Evolutionary conservation across 1,284 basidiomycete genomes (phyloP).

Genomic region (Boletus smithii): DNA sequence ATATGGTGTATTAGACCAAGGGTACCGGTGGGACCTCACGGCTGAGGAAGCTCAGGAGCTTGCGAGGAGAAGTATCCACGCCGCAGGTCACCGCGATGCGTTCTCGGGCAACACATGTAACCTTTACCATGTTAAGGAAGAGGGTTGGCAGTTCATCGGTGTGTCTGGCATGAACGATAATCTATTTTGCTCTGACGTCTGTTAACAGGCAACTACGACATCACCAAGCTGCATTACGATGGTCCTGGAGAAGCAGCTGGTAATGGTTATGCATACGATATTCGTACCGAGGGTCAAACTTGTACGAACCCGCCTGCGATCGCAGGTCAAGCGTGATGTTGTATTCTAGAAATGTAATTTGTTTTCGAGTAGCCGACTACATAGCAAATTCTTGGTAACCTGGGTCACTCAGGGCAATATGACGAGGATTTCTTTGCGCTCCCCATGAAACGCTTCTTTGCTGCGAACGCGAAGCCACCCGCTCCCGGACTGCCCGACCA

Average conservation of each 20-base stretch:
- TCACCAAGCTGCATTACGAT: slow-evolving; percentile 78
- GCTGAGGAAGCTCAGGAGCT: slow-evolving; percentile 96
- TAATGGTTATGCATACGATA: slow-evolving; percentile 72
- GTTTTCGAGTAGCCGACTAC: slow-evolving; percentile 8
- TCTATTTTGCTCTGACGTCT: slow-evolving; percentile 12
- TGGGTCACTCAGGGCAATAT: neutral
- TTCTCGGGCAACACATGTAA: slow-evolving; percentile 98
- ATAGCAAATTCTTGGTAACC: neutral
- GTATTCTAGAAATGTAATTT: slow-evolving; percentile 18
- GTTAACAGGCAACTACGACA: slow-evolving; percentile 74
- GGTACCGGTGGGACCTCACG: slow-evolving; percentile 90
- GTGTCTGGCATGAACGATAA: slow-evolving; percentile 25
- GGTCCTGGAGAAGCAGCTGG: slow-evolving; percentile 69
- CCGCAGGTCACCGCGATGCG: slow-evolving; percentile 95
- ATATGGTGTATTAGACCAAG: slow-evolving; percentile 97
- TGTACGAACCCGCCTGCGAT: slow-evolving; percentile 20
- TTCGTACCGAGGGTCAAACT: slow-evolving; percentile 46
- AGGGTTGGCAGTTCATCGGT: slow-evolving; percentile 94
- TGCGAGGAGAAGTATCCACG: slow-evolving; percentile 92
- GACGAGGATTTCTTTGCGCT: neutral
- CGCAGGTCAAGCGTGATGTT: slow-evolving; percentile 21
- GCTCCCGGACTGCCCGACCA: slow-evolving; percentile 2
- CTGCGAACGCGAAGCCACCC: slow-evolving; percentile 7
- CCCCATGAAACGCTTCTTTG: slow-evolving; percentile 28
- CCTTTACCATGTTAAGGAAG: slow-evolving; percentile 91